Evolutionary conservation across 2,329 filamentous ascomycete genomes (phyloP).

Genomic region (Lecanicillium sp.): DNA sequence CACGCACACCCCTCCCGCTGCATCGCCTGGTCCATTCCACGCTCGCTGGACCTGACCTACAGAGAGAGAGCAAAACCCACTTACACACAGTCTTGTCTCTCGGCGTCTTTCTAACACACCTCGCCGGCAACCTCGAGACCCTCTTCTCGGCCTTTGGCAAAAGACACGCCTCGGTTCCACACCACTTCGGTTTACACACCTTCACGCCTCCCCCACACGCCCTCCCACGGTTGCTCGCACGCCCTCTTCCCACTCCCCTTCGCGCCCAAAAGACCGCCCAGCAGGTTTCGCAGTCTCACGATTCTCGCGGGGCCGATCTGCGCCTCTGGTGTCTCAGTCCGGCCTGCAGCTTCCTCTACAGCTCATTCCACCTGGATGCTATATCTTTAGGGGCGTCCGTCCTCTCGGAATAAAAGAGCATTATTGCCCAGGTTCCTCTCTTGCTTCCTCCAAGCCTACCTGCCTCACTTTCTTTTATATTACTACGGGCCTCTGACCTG

Average conservation of each 20-base stretch:
- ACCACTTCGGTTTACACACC: conserved; percentile 6
- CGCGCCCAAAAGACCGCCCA: conserved; percentile 6
- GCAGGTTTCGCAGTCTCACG: conserved; percentile 20
- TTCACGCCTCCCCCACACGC: conserved; percentile 7
- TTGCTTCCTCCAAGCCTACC: conserved; percentile 5
- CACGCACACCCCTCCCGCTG: conserved; percentile 18
- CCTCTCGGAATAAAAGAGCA: conserved; percentile 20
- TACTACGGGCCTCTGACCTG: conserved; percentile 13
- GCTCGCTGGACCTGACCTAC: conserved; percentile 17
- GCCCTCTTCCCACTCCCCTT: conserved; percentile 8
- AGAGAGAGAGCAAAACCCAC: conserved; percentile 16
- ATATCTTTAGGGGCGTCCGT: conserved; percentile 37
- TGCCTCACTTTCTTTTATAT: conserved; percentile 10
- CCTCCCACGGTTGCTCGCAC: background rate
- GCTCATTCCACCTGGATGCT: conserved; percentile 33
- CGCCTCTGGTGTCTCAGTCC: conserved; percentile 30
- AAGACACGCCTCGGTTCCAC: no score
- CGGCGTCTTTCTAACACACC: conserved; percentile 23
- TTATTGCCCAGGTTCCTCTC: conserved; percentile 12
- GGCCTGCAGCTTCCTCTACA: conserved; percentile 26
- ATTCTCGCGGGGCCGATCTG: conserved; percentile 29
- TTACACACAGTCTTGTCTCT: conserved; percentile 29
- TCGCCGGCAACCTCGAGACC: background rate
- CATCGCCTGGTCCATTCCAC: conserved; percentile 28
- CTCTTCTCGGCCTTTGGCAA: conserved; percentile 8